Conservation (phyloP, 116 monocot genomes). For the Phalaenopsis hybrid region DNA sequence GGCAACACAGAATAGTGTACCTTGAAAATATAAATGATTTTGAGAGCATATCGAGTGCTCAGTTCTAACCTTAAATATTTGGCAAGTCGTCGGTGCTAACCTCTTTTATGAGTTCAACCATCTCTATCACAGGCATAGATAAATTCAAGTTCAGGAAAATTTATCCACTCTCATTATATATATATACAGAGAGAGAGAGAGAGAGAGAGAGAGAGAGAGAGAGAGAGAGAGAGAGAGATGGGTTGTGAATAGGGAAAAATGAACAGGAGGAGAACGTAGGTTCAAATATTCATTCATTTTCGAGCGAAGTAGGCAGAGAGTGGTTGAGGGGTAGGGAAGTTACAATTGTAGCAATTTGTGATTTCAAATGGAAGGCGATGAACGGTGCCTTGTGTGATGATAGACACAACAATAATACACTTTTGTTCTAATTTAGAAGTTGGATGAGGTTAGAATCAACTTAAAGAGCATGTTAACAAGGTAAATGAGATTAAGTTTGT, state of each 20-base stretch:
- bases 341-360: background rate
- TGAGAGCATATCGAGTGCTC: background rate
- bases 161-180: too few relatives aligned
- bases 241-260: background rate
- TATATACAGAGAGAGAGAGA: too few relatives aligned
- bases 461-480: background rate
- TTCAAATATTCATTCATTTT: too few relatives aligned
- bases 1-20: background rate
- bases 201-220: too few relatives aligned
- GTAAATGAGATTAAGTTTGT: background rate
- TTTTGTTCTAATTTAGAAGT: background rate
- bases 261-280: too few relatives aligned
- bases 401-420: background rate
- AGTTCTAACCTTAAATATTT: background rate
- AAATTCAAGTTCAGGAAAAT: too few relatives aligned
- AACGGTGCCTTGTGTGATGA: background rate
- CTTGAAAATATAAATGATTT: background rate
- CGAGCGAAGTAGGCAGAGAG: too few relatives aligned
- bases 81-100: background rate
- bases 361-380: too few relatives aligned
- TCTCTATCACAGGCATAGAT: too few relatives aligned
- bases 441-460: background rate
- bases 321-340: too few relatives aligned
- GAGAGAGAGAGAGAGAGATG: too few relatives aligned
- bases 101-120: background rate